phyloP scores from a whole-genome alignment of 2,329 filamentous ascomycete species.

The Daldinia sp. region DNA sequence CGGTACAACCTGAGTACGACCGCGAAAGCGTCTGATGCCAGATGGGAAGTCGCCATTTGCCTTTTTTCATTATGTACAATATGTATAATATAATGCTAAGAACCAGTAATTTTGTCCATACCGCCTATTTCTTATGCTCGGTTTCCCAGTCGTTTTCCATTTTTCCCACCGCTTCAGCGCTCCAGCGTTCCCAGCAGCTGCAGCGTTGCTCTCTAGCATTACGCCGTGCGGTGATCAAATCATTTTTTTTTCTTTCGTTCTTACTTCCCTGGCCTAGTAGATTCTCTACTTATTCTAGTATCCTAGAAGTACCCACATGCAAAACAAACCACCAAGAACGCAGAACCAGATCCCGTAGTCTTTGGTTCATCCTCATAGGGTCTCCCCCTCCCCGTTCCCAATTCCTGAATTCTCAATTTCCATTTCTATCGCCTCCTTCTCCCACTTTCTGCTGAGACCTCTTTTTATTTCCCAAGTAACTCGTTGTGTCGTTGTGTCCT shows the following conservation, averaged over 20 bases:
- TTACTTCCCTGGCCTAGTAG: conserved; percentile 5
- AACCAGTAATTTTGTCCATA: conserved; percentile 38
- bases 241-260: conserved; percentile 8
- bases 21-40: neutral
- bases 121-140: conserved; percentile 26
- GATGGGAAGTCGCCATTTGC: conserved; percentile 28
- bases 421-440: conserved; percentile 41
- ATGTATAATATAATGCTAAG: conserved; percentile 10
- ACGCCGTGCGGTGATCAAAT: conserved; percentile 34
- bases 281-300: conserved; percentile 26
- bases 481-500: conserved; percentile 26
- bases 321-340: conserved; percentile 39
- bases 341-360: conserved; percentile 39
- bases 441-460: conserved; percentile 24
- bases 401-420: conserved; percentile 24
- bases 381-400: conserved; percentile 14
- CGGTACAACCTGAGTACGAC: conserved; percentile 14
- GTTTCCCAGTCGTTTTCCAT: conserved; percentile 14
- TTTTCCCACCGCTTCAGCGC: conserved; percentile 22
- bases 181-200: conserved; percentile 19
- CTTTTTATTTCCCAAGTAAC: conserved; percentile 24
- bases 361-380: conserved; percentile 29
- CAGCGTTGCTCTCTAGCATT: conserved; percentile 10
- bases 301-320: conserved; percentile 41
- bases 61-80: conserved; percentile 24